Conservation (phyloP, 2,329 filamentous ascomycete genomes). For the Colletotrichum musae region DNA sequence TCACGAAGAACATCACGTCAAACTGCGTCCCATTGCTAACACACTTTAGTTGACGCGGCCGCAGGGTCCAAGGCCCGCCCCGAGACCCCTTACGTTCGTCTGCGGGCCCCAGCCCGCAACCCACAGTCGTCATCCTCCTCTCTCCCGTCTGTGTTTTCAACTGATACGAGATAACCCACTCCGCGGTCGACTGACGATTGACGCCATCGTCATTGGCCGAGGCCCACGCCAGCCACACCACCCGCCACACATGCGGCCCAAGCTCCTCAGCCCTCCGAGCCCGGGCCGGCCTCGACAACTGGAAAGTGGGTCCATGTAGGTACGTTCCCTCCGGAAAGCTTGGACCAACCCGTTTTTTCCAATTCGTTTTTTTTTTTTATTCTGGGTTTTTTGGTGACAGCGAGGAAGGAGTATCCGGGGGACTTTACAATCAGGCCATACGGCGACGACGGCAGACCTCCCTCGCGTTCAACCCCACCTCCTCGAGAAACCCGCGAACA, state of each 20-base stretch:
- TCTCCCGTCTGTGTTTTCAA: too few relatives aligned
- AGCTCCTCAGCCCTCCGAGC: slow-evolving; percentile 1
- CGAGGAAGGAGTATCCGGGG: not conserved
- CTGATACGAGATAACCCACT: too few relatives aligned
- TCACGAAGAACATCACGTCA: too few relatives aligned
- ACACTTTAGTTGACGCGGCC: too few relatives aligned
- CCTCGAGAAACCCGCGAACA: too few relatives aligned
- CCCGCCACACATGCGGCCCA: not conserved
- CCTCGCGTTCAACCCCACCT: too few relatives aligned
- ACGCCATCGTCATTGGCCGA: not conserved
- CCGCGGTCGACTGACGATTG: not conserved
- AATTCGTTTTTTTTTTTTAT: slow-evolving; percentile 28
- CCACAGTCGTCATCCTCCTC: too few relatives aligned
- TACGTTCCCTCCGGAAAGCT: slow-evolving; percentile 24
- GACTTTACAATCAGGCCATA: not conserved
- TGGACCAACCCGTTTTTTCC: slow-evolving; percentile 27
- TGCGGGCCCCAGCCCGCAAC: too few relatives aligned
- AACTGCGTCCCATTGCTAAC: too few relatives aligned
- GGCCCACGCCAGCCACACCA: not conserved
- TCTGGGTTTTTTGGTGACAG: not conserved
- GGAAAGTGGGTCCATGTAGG: too few relatives aligned
- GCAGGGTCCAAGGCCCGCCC: too few relatives aligned
- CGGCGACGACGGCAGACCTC: not conserved
- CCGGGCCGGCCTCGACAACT: slow-evolving; percentile 3
- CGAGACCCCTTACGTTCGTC: too few relatives aligned